Evolutionary conservation across 805 yeast species (phyloP).

Genomic region (Ogataea siamensis): DNA sequence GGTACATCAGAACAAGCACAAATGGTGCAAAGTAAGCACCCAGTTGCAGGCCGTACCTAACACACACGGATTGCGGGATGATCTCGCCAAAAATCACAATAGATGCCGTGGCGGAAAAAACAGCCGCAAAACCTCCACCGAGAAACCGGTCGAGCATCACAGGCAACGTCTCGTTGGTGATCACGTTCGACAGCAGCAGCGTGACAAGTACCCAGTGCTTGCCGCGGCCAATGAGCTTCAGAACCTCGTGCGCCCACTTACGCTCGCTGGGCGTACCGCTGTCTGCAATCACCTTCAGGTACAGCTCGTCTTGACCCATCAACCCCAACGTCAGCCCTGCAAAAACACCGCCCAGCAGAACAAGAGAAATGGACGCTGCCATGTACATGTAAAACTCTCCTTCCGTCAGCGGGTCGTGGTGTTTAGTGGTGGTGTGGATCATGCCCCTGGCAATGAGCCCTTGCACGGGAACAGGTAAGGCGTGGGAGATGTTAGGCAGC

Average conservation of each 20-base stretch:
- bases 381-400: slow-evolving; percentile 46
- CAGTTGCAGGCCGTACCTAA: slow-evolving; percentile 85
- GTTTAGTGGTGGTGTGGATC: slow-evolving; percentile 8
- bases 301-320: slow-evolving; percentile 98
- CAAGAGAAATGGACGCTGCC: slow-evolving; percentile 56
- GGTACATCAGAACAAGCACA: slow-evolving; percentile 78
- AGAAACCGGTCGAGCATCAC: slow-evolving; percentile 88
- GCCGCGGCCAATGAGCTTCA: slow-evolving; percentile 70
- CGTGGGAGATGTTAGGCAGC: slow-evolving; percentile 25
- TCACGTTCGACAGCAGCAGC: slow-evolving; percentile 76
- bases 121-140: slow-evolving; percentile 98
- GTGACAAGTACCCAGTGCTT: slow-evolving; percentile 98
- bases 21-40: slow-evolving; percentile 92
- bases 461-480: slow-evolving; percentile 24
- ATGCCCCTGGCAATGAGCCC: slow-evolving; percentile 9
- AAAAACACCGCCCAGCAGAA: slow-evolving; percentile 82
- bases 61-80: slow-evolving; percentile 92
- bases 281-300: slow-evolving; percentile 82
- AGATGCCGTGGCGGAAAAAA: slow-evolving; percentile 85
- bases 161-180: slow-evolving; percentile 92
- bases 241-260: slow-evolving; percentile 66
- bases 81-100: slow-evolving; percentile 95
- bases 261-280: slow-evolving; percentile 79
- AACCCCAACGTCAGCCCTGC: slow-evolving; percentile 92
- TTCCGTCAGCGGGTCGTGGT: slow-evolving; percentile 26